Conservation (phyloP, 2,329 filamentous ascomycete species). For the Davidsoniella virescens region DNA sequence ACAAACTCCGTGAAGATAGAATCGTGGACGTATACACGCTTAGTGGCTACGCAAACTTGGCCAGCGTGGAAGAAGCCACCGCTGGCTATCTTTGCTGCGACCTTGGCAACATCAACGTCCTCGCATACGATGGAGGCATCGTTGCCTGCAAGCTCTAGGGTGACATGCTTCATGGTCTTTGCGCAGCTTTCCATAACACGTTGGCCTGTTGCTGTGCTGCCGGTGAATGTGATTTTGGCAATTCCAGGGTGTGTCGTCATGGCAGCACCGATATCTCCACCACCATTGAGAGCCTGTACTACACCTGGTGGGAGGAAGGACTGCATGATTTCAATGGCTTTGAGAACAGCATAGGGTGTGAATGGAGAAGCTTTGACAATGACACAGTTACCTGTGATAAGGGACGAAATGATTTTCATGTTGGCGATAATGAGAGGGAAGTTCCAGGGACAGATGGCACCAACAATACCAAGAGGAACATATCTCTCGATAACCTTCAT, state of each 20-base stretch:
- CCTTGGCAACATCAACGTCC: conserved; percentile 34
- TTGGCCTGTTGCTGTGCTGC: conserved; percentile 43
- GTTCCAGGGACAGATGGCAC: conserved; percentile 39
- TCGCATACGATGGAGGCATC: conserved; percentile 42
- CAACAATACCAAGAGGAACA: conserved; percentile 25
- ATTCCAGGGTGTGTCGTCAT: conserved; percentile 43
- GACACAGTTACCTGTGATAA: conserved; percentile 39
- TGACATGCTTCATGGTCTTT: conserved; percentile 42
- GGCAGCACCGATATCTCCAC: conserved; percentile 42
- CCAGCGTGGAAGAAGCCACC: conserved; percentile 41
- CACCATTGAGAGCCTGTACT: conserved; percentile 43
- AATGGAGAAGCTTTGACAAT: conserved; percentile 43
- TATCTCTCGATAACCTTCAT: conserved; percentile 20
- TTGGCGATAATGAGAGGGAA: conserved; percentile 36
- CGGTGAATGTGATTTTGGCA: conserved; percentile 48
- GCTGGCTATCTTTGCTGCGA: conserved; percentile 26
- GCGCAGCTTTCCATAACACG: conserved; percentile 40
- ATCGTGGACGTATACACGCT: conserved; percentile 45
- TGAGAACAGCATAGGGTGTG: conserved; percentile 41
- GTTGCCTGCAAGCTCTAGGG: conserved; percentile 46
- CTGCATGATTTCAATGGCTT: conserved; percentile 42
- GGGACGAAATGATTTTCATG: conserved; percentile 38
- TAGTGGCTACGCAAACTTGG: conserved; percentile 26
- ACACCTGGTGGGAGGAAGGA: conserved; percentile 45
- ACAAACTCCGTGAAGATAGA: conserved; percentile 38